phyloP scores from a whole-genome alignment of 805 yeast species.

The Kluyveromyces starmeri region DNA sequence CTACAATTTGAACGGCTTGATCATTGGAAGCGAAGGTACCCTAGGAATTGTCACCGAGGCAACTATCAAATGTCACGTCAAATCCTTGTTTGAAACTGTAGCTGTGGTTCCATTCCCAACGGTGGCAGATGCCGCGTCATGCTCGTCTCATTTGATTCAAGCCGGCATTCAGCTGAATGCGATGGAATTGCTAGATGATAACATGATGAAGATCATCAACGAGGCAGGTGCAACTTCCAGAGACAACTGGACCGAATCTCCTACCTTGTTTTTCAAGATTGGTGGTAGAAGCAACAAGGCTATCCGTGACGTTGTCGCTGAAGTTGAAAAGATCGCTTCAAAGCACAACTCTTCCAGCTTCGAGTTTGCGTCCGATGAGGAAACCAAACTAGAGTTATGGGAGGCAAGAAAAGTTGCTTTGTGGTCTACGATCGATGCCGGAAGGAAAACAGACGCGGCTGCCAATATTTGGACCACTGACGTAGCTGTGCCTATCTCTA shows the following conservation, averaged over 20 bases:
- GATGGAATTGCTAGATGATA: conserved; percentile 63
- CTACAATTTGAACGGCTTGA: conserved; percentile 65
- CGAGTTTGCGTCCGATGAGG: conserved; percentile 52
- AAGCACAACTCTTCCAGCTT: conserved; percentile 48
- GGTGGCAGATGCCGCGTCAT: conserved; percentile 60
- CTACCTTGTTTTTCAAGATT: conserved; percentile 57
- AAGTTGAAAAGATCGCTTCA: conserved; percentile 43
- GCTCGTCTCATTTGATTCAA: conserved; percentile 54
- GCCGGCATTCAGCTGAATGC: conserved; percentile 64
- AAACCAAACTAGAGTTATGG: conserved; percentile 62
- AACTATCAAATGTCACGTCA: conserved; percentile 58
- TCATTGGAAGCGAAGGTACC: conserved; percentile 74
- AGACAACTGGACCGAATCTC: conserved; percentile 46
- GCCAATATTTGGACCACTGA: conserved; percentile 68
- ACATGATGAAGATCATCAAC: conserved; percentile 61
- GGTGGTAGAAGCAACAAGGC: conserved; percentile 40
- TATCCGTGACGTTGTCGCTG: conserved; percentile 37
- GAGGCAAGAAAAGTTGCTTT: conserved; percentile 64
- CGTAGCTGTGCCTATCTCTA: conserved; percentile 73
- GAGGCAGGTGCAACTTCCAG: conserved; percentile 43
- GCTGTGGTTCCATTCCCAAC: conserved; percentile 61
- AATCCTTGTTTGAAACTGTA: conserved; percentile 57
- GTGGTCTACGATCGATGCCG: conserved; percentile 63
- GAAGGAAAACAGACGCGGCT: conserved; percentile 37
- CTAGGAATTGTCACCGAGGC: conserved; percentile 73